A percentile compares a stretch with the other conserved stretches of the same genome.
Evolutionary conservation across 176 grass and related monocot genomes (phyloP).

Genomic region (Pontederia crassipes): DNA sequence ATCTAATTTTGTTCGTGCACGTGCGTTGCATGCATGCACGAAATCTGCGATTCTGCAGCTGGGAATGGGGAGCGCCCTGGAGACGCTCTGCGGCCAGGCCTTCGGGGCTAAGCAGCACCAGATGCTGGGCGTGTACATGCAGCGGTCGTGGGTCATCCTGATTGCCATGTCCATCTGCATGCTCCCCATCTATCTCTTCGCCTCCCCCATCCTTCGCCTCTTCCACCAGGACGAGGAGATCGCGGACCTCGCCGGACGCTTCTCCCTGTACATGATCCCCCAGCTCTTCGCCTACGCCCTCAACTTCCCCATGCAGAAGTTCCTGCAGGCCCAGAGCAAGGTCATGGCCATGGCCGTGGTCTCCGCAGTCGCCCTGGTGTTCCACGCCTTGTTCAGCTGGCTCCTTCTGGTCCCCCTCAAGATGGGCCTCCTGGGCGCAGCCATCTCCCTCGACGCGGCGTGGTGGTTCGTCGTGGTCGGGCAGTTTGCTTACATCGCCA

Average conservation of each 20-base stretch:
- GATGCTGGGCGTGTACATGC: slow-evolving; percentile 56
- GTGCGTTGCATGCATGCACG: background rate
- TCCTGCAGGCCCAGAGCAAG: slow-evolving; percentile 43
- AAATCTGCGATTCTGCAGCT: slow-evolving; percentile 1
- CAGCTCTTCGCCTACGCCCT: slow-evolving; percentile 53
- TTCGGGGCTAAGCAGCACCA: slow-evolving; percentile 37
- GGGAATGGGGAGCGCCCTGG: slow-evolving; percentile 61
- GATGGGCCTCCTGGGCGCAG: slow-evolving; percentile 54
- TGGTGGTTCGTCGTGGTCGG: slow-evolving; percentile 69
- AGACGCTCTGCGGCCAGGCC: slow-evolving; percentile 55
- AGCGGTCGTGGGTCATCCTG: slow-evolving; percentile 49
- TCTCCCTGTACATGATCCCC: slow-evolving; percentile 61
- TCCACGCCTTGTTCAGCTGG: slow-evolving; percentile 63
- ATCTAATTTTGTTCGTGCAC: no score
- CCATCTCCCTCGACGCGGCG: slow-evolving; percentile 55
- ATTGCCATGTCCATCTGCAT: slow-evolving; percentile 23
- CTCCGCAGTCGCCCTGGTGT: slow-evolving; percentile 20
- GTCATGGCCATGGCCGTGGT: slow-evolving; percentile 60
- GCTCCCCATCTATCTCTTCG: slow-evolving; percentile 51
- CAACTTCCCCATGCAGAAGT: slow-evolving; percentile 80
- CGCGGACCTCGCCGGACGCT: slow-evolving; percentile 22
- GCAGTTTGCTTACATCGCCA: slow-evolving; percentile 46
- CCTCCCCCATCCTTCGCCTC: slow-evolving; percentile 30
- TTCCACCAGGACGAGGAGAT: slow-evolving; percentile 53
- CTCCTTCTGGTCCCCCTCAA: slow-evolving; percentile 33